phyloP scores from a whole-genome alignment of 352 stramenopile genomes.

The Phytopythium helicoides region DNA sequence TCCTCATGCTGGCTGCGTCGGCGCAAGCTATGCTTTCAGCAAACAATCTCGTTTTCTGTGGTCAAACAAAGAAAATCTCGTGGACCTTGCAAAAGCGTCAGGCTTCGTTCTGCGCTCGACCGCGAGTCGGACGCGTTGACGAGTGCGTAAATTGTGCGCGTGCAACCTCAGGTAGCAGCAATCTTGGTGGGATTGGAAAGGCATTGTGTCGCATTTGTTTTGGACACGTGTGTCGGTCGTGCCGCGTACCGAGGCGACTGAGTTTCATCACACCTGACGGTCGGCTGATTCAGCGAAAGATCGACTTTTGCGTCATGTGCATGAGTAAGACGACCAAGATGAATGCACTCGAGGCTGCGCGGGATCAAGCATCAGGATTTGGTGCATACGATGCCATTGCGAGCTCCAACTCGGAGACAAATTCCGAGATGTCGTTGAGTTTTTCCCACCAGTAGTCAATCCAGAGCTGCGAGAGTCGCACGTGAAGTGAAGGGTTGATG shows the following conservation, averaged over 20 bases:
- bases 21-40: conserved; percentile 7
- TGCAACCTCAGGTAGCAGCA: conserved; percentile 9
- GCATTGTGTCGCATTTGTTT: conserved; percentile 17
- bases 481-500: no score
- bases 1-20: conserved; percentile 19
- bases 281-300: no score
- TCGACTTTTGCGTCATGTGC: no score
- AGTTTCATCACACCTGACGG: no score
- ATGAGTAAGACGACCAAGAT: no score
- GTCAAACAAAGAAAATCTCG: conserved; percentile 41
- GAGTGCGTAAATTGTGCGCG: conserved; percentile 21
- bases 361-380: no score
- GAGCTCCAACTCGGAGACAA: no score
- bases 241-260: conserved; percentile 32
- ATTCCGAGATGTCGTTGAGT: background rate
- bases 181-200: conserved; percentile 16
- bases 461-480: no score
- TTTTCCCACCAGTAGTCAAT: no score
- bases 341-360: no score
- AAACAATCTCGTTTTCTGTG: conserved; percentile 21
- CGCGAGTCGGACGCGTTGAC: background rate
- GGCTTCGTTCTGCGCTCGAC: background rate
- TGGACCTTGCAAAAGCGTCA: conserved; percentile 19
- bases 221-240: conserved; percentile 26
- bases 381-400: no score